These are phyloP conservation scores for Geopyxis carbonaria DNA, from an alignment of 495 filamentous ascomycete species.

Conservation along the genomic window DNA sequence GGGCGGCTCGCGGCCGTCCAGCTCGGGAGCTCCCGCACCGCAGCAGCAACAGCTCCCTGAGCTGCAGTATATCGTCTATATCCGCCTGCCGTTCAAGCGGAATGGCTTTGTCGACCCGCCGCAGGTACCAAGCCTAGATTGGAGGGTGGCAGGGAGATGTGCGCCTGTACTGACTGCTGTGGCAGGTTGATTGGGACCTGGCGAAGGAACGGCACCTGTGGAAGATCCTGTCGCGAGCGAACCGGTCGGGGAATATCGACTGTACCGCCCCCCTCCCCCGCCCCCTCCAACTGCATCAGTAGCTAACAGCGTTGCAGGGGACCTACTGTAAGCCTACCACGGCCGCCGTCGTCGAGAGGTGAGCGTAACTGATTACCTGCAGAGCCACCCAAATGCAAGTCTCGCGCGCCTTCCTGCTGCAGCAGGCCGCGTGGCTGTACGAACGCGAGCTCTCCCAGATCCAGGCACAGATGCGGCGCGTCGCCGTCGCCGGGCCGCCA, in stretches of 20 bases:
- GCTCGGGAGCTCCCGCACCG: too few relatives aligned
- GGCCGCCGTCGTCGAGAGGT: neutral
- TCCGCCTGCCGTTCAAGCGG: conserved; percentile 74
- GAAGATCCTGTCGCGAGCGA: conserved; percentile 63
- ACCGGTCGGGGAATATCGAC: conserved; percentile 58
- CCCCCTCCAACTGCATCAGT: conserved; percentile 3
- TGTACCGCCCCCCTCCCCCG: conserved; percentile 41
- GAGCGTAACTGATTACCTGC: conserved; percentile 7
- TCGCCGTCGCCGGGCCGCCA: conserved; percentile 37
- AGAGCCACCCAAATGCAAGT: conserved; percentile 41
- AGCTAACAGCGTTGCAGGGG: conserved; percentile 45
- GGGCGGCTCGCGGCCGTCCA: too few relatives aligned
- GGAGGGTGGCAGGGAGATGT: conserved; percentile 28
- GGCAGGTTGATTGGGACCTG: conserved; percentile 53
- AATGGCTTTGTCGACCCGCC: conserved; percentile 82
- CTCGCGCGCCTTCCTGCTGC: conserved; percentile 70
- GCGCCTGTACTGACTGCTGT: too few relatives aligned
- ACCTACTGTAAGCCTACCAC: conserved; percentile 45
- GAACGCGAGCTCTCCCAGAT: conserved; percentile 80
- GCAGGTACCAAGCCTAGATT: conserved; percentile 34
- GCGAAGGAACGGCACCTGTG: conserved; percentile 77
- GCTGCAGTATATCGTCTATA: conserved; percentile 52
- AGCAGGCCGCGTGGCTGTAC: conserved; percentile 89
- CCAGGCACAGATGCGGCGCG: conserved; percentile 74
- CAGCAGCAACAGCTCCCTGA: conserved; percentile 15